These are phyloP conservation scores for Monosporascus sp. DNA, from an alignment of 2,329 filamentous ascomycete species.

Conservation along the genomic window DNA sequence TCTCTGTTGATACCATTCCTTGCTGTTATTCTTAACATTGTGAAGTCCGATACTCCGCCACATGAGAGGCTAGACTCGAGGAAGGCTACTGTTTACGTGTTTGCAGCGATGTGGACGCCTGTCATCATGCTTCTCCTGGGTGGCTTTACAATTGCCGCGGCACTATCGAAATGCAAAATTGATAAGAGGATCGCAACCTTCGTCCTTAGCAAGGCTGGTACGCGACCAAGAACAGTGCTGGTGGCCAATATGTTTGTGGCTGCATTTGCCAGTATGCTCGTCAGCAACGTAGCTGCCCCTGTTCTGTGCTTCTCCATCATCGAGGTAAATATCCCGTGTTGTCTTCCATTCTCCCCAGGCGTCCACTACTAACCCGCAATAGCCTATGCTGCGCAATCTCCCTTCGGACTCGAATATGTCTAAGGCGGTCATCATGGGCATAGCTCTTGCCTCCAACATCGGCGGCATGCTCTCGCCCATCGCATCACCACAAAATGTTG, in stretches of 20 bases:
- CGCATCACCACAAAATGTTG: slow-evolving; percentile 94
- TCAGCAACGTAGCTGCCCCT: slow-evolving; percentile 95
- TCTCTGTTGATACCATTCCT: slow-evolving; percentile 91
- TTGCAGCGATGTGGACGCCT: slow-evolving; percentile 96
- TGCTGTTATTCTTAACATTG: slow-evolving; percentile 79
- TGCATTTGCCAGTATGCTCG: slow-evolving; percentile 97
- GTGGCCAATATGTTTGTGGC: slow-evolving; percentile 99
- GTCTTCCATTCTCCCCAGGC: too few relatives aligned
- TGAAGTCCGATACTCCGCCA: slow-evolving; percentile 66
- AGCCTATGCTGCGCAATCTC: slow-evolving; percentile 91
- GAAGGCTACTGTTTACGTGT: slow-evolving; percentile 76
- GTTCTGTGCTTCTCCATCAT: slow-evolving; percentile 98
- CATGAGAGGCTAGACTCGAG: slow-evolving; percentile 71
- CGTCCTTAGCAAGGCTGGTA: slow-evolving; percentile 92
- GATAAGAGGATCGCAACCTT: slow-evolving; percentile 96
- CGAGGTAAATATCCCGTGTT: slow-evolving; percentile 52
- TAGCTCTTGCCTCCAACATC: slow-evolving; percentile 91
- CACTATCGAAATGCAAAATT: slow-evolving; percentile 94
- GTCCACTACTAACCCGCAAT: slow-evolving; percentile 2
- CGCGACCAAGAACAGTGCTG: slow-evolving; percentile 79
- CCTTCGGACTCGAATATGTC: slow-evolving; percentile 88
- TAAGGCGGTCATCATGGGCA: slow-evolving; percentile 91
- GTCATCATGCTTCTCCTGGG: slow-evolving; percentile 97
- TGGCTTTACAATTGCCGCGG: slow-evolving; percentile 92
- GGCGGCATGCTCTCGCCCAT: slow-evolving; percentile 96